Evolutionary conservation across 2,329 filamentous ascomycete species (phyloP).

Genomic region (Fusarium falciforme): DNA sequence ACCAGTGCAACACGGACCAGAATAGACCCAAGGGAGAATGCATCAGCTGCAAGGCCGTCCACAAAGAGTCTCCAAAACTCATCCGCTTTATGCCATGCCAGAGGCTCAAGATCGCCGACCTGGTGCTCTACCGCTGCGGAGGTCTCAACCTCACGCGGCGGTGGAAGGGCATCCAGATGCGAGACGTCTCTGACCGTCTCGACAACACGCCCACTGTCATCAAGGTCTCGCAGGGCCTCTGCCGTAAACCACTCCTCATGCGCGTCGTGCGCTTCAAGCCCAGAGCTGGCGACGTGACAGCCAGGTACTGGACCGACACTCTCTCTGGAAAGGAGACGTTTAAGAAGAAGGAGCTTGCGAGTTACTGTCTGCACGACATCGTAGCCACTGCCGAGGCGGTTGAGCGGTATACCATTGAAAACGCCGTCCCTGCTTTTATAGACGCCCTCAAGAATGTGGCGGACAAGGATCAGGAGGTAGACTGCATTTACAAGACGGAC

Average conservation of each 20-base stretch:
- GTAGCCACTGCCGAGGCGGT: conserved; percentile 49
- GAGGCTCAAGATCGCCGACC: conserved; percentile 56
- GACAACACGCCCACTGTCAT: conserved; percentile 48
- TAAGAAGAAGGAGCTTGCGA: conserved; percentile 48
- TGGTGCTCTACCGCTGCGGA: conserved; percentile 55
- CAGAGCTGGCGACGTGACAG: conserved; percentile 50
- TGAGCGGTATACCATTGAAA: conserved; percentile 49
- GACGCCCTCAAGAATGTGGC: conserved; percentile 35
- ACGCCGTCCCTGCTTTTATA: conserved; percentile 43
- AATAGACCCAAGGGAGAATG: conserved; percentile 51
- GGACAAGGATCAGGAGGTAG: background rate
- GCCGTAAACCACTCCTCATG: conserved; percentile 50
- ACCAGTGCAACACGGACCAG: conserved; percentile 53
- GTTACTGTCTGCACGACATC: conserved; percentile 56
- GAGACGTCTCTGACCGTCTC: conserved; percentile 53
- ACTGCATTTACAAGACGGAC: conserved; percentile 40
- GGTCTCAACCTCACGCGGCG: conserved; percentile 58
- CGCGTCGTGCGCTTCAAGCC: conserved; percentile 57
- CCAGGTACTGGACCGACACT: conserved; percentile 53
- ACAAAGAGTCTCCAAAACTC: conserved; percentile 57
- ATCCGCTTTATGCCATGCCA: conserved; percentile 59
- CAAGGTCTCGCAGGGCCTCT: conserved; percentile 53
- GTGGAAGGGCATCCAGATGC: conserved; percentile 55
- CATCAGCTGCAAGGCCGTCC: conserved; percentile 53
- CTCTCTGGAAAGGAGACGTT: conserved; percentile 37